A percentile compares a stretch with the other conserved stretches of the same genome.
These are phyloP conservation scores for Rhodotorula mucilaginosa DNA, from an alignment of 1,284 basidiomycete species.

Conservation along the genomic window DNA sequence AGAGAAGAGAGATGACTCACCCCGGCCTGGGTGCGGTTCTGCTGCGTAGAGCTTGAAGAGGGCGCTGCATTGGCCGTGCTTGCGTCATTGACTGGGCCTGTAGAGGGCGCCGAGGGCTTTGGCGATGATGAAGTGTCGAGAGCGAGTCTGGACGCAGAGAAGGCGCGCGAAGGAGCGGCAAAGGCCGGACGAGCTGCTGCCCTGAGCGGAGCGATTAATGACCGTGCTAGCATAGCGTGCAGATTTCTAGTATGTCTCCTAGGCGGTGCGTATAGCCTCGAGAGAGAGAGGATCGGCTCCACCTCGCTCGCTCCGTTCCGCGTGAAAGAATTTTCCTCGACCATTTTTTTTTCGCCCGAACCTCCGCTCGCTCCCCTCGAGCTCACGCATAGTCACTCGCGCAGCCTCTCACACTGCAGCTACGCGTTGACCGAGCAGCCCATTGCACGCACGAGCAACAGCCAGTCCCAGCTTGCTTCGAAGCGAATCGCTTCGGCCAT, in stretches of 20 bases:
- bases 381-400: neutral
- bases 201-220: too few species aligned
- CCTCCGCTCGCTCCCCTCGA: neutral
- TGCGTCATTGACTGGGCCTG: neutral
- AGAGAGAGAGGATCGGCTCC: too few species aligned
- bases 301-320: neutral
- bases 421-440: too few species aligned
- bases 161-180: neutral
- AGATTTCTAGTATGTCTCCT: too few species aligned
- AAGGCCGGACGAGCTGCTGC: too few species aligned
- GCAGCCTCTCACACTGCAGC: too few species aligned
- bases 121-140: conserved; percentile 1
- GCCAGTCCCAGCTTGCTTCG: too few species aligned
- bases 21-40: conserved; percentile 20
- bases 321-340: neutral
- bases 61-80: neutral
- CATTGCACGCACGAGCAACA: too few species aligned
- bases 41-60: conserved; percentile 7
- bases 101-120: neutral
- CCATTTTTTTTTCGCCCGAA: neutral
- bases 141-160: neutral
- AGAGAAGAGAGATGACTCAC: neutral
- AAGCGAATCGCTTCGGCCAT: neutral
- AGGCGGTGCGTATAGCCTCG: too few species aligned
- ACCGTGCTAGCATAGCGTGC: too few species aligned